phyloP scores from a whole-genome alignment of 2,329 filamentous ascomycete species.

The Fusarium pseudocircinatum region DNA sequence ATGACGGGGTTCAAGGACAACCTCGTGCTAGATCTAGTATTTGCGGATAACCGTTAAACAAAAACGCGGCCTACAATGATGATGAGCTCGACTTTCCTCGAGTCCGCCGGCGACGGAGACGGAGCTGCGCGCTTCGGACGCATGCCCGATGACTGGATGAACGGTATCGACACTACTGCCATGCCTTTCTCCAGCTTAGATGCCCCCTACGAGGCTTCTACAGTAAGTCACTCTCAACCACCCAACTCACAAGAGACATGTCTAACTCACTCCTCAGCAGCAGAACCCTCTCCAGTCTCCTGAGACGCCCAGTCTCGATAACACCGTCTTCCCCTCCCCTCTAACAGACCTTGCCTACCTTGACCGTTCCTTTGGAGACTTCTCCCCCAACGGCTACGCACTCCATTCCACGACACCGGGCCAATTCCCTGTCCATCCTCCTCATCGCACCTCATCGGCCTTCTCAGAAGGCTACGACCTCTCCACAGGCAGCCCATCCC shows the following conservation, averaged over 20 bases:
- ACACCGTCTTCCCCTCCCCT: slow-evolving; percentile 38
- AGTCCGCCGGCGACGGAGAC: slow-evolving; percentile 30
- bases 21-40: slow-evolving; percentile 40
- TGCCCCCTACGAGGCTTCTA: slow-evolving; percentile 32
- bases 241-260: neutral
- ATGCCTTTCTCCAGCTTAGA: slow-evolving; percentile 37
- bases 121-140: slow-evolving; percentile 14
- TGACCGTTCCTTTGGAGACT: slow-evolving; percentile 38
- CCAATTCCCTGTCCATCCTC: slow-evolving; percentile 29
- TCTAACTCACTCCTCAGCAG: slow-evolving; percentile 2
- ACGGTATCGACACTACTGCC: slow-evolving; percentile 24
- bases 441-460: slow-evolving; percentile 27
- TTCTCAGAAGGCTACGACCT: slow-evolving; percentile 38
- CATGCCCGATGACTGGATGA: slow-evolving; percentile 35
- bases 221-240: slow-evolving; percentile 20
- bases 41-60: slow-evolving; percentile 35
- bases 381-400: slow-evolving; percentile 30
- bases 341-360: slow-evolving; percentile 39
- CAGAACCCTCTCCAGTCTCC: slow-evolving; percentile 38
- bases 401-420: slow-evolving; percentile 28
- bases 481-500: slow-evolving; percentile 25
- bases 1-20: slow-evolving; percentile 41
- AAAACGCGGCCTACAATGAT: slow-evolving; percentile 30
- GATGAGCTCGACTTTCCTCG: slow-evolving; percentile 40
- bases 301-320: slow-evolving; percentile 38